Percentiles rank a stretch among this genome's conserved stretches.
These are phyloP conservation scores for Mortierella polycephala DNA, from an alignment of 371 early-diverging fungal genomes.

Conservation along the genomic window DNA sequence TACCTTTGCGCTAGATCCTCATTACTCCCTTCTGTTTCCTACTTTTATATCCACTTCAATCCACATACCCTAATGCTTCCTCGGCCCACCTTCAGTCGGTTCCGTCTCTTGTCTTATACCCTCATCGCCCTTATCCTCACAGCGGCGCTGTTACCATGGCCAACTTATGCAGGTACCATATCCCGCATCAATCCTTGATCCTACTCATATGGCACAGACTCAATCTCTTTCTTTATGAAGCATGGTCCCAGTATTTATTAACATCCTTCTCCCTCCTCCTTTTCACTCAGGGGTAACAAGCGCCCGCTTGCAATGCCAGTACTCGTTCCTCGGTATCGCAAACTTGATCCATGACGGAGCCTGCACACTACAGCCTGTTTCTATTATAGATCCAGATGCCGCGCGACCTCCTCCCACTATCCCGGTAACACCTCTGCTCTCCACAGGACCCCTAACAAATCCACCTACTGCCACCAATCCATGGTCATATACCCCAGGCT, in stretches of 20 bases:
- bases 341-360: constrained; percentile 40
- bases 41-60: too few relatives aligned
- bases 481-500: constrained; percentile 50
- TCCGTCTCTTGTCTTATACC: neutral
- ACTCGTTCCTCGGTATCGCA: constrained; percentile 29
- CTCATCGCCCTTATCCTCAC: neutral
- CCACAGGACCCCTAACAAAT: constrained; percentile 30
- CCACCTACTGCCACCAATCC: constrained; percentile 22
- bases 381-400: neutral
- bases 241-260: too few relatives aligned
- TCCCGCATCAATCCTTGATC: too few relatives aligned
- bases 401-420: constrained; percentile 22
- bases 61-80: constrained; percentile 11
- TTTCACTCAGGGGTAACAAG: constrained; percentile 28
- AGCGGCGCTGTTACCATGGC: neutral
- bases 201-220: too few relatives aligned
- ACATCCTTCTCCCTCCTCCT: neutral
- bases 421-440: constrained; percentile 18
- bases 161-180: too few relatives aligned
- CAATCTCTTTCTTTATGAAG: too few relatives aligned
- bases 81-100: constrained; percentile 7
- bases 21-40: too few relatives aligned
- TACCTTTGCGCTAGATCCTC: constrained; percentile 1
- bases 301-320: constrained; percentile 45
- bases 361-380: constrained; percentile 31